A percentile compares a stretch with the other conserved stretches of the same genome.
Conservation (phyloP, 768 basidiomycete species). For the Lentinula guzmanii region DNA sequence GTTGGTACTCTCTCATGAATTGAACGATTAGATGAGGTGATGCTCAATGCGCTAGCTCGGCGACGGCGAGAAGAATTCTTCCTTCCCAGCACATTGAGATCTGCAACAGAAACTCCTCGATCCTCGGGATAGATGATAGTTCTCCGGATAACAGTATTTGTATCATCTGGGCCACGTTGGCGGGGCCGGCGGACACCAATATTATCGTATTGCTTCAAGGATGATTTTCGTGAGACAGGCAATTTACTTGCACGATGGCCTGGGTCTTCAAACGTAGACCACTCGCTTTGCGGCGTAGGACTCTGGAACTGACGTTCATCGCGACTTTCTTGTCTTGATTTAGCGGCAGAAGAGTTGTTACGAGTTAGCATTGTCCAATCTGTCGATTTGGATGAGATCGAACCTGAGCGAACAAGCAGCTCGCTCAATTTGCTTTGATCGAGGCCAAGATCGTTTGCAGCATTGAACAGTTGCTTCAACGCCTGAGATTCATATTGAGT, state of each 20-base stretch:
- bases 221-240: slow-evolving; percentile 20
- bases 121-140: slow-evolving; percentile 80
- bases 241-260: slow-evolving; percentile 11
- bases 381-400: slow-evolving; percentile 52
- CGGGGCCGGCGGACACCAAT: slow-evolving; percentile 7
- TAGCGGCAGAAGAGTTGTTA: slow-evolving; percentile 32
- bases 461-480: slow-evolving; percentile 69
- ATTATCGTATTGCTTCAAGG: slow-evolving; percentile 15
- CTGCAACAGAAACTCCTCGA: slow-evolving; percentile 46
- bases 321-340: slow-evolving; percentile 20
- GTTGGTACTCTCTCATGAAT: slow-evolving; percentile 80
- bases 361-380: slow-evolving; percentile 38
- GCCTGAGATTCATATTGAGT: slow-evolving; percentile 40
- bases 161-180: slow-evolving; percentile 12
- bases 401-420: slow-evolving; percentile 65
- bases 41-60: slow-evolving; percentile 40
- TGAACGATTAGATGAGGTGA: slow-evolving; percentile 61
- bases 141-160: slow-evolving; percentile 59
- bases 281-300: slow-evolving; percentile 1
- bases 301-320: slow-evolving; percentile 19
- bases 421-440: slow-evolving; percentile 69
- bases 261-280: slow-evolving; percentile 4
- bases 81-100: slow-evolving; percentile 47
- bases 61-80: slow-evolving; percentile 58
- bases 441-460: slow-evolving; percentile 68